These are phyloP conservation scores for Ophiorrhiza pumila DNA, from an alignment of 257 asterid genomes.

Conservation along the genomic window DNA sequence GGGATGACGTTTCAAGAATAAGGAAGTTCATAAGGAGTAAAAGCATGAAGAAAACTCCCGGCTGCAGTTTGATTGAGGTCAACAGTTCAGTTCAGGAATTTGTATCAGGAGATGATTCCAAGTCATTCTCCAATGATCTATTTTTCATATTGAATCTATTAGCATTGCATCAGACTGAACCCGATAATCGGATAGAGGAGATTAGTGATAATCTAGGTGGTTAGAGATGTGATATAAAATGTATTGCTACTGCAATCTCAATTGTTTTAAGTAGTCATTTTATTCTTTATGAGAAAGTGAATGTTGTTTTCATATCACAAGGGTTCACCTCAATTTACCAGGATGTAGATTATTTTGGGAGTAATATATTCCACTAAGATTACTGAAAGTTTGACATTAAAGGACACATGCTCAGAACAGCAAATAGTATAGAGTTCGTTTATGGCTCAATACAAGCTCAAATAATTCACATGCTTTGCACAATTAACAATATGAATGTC, in stretches of 20 bases:
- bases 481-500: background rate
- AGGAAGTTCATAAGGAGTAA: conserved; percentile 56
- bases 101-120: conserved; percentile 54
- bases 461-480: background rate
- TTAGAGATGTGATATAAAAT: background rate
- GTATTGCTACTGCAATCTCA: background rate
- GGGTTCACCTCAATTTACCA: background rate
- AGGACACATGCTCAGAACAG: background rate
- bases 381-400: background rate
- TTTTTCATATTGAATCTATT: conserved; percentile 37
- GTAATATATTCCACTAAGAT: background rate
- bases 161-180: conserved; percentile 40
- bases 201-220: background rate
- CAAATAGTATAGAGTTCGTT: too few species aligned
- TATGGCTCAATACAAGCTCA: background rate
- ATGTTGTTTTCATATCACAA: background rate
- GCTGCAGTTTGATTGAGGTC: conserved; percentile 66
- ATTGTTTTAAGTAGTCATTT: background rate
- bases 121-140: conserved; percentile 46
- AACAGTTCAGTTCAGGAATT: conserved; percentile 57
- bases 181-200: conserved; percentile 17
- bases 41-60: conserved; percentile 61
- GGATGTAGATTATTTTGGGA: background rate
- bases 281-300: background rate
- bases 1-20: conserved; percentile 72